These are phyloP conservation scores for Cornus controversa DNA, from an alignment of 148 eudicot genomes.

Conservation along the genomic window DNA sequence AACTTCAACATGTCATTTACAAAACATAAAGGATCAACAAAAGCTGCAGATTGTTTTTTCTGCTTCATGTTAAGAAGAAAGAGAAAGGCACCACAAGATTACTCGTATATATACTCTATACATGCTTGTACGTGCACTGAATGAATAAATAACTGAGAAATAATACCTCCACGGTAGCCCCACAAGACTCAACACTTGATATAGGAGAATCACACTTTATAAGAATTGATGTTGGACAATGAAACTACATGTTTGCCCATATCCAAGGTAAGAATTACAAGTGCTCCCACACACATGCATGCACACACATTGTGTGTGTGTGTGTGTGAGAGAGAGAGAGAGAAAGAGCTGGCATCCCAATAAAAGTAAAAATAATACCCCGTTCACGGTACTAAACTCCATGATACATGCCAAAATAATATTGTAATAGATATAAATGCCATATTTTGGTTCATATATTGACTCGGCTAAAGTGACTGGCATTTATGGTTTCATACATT, in stretches of 20 bases:
- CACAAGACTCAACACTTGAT: background rate
- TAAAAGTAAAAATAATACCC: too few species aligned
- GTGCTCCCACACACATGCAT: background rate
- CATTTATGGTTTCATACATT: too few species aligned
- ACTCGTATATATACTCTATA: background rate
- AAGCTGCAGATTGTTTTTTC: background rate
- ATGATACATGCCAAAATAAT: too few species aligned
- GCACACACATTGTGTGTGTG: too few species aligned
- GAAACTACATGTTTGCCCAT: background rate
- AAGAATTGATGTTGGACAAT: background rate
- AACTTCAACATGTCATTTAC: slow-evolving; percentile 32
- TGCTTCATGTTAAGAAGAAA: background rate
- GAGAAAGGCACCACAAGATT: background rate
- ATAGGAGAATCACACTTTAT: background rate
- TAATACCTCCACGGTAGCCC: background rate
- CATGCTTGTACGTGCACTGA: background rate
- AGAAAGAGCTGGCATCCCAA: background rate
- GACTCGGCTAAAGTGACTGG: too few species aligned
- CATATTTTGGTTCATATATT: too few species aligned
- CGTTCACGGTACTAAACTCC: too few species aligned
- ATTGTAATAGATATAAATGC: too few species aligned
- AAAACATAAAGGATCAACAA: slow-evolving; percentile 6
- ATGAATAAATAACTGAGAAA: background rate
- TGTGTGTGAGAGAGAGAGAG: background rate
- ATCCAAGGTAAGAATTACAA: background rate